Evolutionary conservation across 306 rosid species (phyloP), one percentile per base, ranked within the genome.

Genomic region (Dryas alaskensis): DNA sequence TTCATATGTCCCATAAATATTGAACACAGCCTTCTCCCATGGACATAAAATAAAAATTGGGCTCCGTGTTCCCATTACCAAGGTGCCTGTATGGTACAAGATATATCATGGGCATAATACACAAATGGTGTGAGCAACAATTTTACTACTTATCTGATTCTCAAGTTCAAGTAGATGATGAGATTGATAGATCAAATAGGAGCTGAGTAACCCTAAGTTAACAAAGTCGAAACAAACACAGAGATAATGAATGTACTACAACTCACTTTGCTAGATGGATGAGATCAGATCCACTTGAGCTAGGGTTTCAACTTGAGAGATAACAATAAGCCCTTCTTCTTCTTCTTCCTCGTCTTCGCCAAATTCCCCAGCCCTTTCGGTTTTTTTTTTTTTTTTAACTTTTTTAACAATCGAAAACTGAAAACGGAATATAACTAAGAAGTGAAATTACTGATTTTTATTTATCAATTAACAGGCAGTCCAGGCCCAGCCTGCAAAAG

Each of bases 21-120:
- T 55, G 52, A 53, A 53, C 22, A 25, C 17, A 78, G 8, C 6
- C 67, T 55, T 74, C 58, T 63, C 81, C 72, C 60, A 71, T 45
- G 72, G 46, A 72, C 53, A 78, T 31, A 65, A 65, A 8, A 44
- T 71, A 4, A 47, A 66, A 6, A 11, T 46, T 53, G 7, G 73
- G 69, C 67, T 70, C 59, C 4, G 49, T 45, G 75, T 62, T 71
- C 65, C 81, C 81, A 78, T 78, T 8, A 71, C 59, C 76, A 62
- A 43, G 70, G 63, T 19, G 22, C 4, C 57, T 8, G 44, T 42
- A 17, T 51, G 60, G 27, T 67, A 7, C 22, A 50, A 14, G 55
- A 51, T 11, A 13, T 3, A 5, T 10, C 13, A 13, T 50, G 58
- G 19, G 7, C 5, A 57, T 0, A 19, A 7, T 57, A 14, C 7